phyloP scores from a whole-genome alignment of 192 early-diverging fungal genomes.

The Tieghemiomyces parasiticus region DNA sequence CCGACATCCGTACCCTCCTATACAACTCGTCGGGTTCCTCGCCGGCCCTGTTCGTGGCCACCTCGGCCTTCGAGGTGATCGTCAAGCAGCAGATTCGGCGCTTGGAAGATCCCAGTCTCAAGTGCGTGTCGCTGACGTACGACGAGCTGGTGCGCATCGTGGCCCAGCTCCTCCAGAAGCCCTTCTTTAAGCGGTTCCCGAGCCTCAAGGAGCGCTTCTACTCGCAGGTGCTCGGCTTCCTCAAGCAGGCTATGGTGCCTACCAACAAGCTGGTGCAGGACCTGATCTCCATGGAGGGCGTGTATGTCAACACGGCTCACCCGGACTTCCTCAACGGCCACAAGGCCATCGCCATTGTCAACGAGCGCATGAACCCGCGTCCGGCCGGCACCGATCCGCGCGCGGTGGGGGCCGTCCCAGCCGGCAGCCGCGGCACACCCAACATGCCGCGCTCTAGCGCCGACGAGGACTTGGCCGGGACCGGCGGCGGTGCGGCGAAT shows the following conservation, averaged over 20 bases:
- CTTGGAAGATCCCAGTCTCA: constrained; percentile 92
- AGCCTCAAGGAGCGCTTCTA: constrained; percentile 85
- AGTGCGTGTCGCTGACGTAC: constrained; percentile 90
- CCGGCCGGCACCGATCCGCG: constrained; percentile 30
- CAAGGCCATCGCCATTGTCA: constrained; percentile 83
- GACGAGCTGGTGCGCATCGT: constrained; percentile 96
- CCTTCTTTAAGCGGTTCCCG: constrained; percentile 94
- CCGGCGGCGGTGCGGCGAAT: constrained; percentile 26
- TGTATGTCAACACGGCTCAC: constrained; percentile 98
- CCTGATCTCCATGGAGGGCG: constrained; percentile 82
- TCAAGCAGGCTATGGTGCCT: constrained; percentile 76
- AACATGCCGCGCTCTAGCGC: constrained; percentile 18
- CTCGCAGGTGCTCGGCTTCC: constrained; percentile 82
- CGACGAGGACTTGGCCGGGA: constrained; percentile 45
- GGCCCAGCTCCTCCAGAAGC: constrained; percentile 79
- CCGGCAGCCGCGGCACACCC: constrained; percentile 4
- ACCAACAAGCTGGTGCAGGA: constrained; percentile 92
- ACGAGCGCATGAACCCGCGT: constrained; percentile 62
- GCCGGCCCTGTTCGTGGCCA: constrained; percentile 95
- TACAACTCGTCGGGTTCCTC: constrained; percentile 97
- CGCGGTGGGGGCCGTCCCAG: too few relatives aligned
- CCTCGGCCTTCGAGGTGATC: constrained; percentile 94
- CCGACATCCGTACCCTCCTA: constrained; percentile 94
- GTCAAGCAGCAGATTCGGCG: constrained; percentile 99
- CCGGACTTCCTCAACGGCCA: constrained; percentile 98